These are phyloP conservation scores for Macaranga tanarius DNA, from an alignment of 441 rosid species.

Conservation along the genomic window DNA sequence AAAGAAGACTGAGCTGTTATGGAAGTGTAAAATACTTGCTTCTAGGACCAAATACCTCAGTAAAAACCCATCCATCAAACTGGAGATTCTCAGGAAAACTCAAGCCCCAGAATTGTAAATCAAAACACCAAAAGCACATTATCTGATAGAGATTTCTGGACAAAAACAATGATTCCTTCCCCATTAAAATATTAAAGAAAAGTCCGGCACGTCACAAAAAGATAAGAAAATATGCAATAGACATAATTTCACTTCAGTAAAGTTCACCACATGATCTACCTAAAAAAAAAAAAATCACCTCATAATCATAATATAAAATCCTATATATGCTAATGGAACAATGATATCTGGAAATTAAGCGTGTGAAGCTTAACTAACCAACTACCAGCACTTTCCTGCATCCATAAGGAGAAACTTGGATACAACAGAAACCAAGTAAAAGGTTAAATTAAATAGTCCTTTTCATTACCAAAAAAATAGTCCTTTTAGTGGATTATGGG, in stretches of 20 bases:
- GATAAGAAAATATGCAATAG: background rate
- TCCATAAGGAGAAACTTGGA: slow-evolving; percentile 1
- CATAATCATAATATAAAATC: too few species aligned
- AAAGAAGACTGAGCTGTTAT: background rate
- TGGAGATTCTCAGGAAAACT: background rate
- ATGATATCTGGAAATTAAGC: background rate
- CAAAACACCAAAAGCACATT: background rate
- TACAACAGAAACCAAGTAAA: background rate
- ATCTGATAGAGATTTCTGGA: background rate
- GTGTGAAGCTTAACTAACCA: background rate
- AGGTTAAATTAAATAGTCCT: background rate
- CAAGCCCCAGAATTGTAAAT: background rate
- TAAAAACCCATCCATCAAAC: too few species aligned
- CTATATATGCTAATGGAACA: background rate
- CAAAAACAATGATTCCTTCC: background rate
- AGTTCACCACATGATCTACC: background rate
- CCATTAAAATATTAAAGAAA: background rate
- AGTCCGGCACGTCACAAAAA: background rate
- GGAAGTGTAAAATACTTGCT: background rate
- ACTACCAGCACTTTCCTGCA: background rate
- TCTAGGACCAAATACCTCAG: background rate
- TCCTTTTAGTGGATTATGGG: background rate
- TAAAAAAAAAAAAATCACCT: too few species aligned
- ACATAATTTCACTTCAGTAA: background rate
- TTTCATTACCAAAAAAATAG: background rate